Base-by-base conservation (phyloP, 139 green algal genomes). In the Chlamydomonas sp. region DNA sequence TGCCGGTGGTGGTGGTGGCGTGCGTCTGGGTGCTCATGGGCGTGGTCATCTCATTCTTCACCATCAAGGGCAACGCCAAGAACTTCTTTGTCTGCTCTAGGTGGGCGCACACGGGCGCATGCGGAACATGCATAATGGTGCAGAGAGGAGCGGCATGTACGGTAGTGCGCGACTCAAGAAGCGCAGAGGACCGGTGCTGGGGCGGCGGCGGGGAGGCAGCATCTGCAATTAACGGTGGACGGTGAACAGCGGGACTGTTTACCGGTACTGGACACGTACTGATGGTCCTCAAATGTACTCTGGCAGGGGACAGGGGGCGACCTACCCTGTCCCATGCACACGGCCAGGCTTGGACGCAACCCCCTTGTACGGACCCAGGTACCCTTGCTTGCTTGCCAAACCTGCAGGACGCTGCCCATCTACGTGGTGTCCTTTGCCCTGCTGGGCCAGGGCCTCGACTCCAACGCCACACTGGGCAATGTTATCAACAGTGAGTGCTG, bases 361-460 rank as follows among this genome's bases (percentile, higher is more conserved):
- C 3, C 71, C 71, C 31, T 49, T 49, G 31, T 49, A 49, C 31
- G 31, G 31, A 49, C 31, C 31, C 31, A 15, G 20, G 20, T 72
- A 62, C 78, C 14, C 17, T 20, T 62, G 62, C 20, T 83, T 73
- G 62, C 72, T 83, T 83, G 62, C 72, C 62, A 62, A 71, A 83
- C 61, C 61, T 49, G 31, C 31, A 49, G 78, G 8, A 73, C 78
- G 57, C 78, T 83, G 62, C 78, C 78, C n/a, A 7, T 61, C 62
- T 83, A 62, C 62, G 20, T 83, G 2, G 78, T 83, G 61, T 8
- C 78, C 7, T 83, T 83, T 9, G 78, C 78, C 10, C 78, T 83
- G 78, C 78, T 83, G 57, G n/a, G 78, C 8, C 78, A 83, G 20
- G 78, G 84, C 12, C 90, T 93, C 18, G 91, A 93, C 85, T 89